Percentiles rank a stretch among this genome's conserved stretches.
Evolutionary conservation across 2,329 filamentous ascomycete genomes (phyloP).

Genomic region (Domatiomyces catenatus): DNA sequence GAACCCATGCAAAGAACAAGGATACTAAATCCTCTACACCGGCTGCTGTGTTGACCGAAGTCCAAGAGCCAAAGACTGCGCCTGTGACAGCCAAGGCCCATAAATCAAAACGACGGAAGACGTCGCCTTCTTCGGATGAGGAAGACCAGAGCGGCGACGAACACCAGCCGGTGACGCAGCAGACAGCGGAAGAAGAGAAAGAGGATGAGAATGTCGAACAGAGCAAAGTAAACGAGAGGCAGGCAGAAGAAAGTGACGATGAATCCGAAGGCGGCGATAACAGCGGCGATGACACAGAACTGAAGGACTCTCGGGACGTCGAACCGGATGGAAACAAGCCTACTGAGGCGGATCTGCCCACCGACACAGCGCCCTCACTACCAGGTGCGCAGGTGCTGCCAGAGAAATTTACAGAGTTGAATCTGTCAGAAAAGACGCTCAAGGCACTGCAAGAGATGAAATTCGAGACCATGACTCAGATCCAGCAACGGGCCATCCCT

Average conservation of each 20-base stretch:
- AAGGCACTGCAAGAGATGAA: conserved; percentile 82
- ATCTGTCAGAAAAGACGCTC: conserved; percentile 76
- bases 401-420: conserved; percentile 63
- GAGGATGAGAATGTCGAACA: conserved; percentile 7
- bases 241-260: conserved; percentile 22
- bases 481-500: conserved; percentile 75
- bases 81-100: conserved; percentile 16
- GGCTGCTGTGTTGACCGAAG: conserved; percentile 5
- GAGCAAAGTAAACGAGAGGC: conserved; percentile 5
- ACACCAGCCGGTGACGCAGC: conserved; percentile 15
- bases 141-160: conserved; percentile 20
- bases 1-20: conserved; percentile 25
- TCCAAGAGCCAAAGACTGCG: conserved; percentile 8
- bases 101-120: conserved; percentile 24
- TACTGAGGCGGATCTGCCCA: conserved; percentile 35
- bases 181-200: conserved; percentile 6
- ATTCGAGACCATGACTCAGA: conserved; percentile 90
- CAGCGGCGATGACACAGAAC: conserved; percentile 17
- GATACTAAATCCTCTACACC: conserved; percentile 11
- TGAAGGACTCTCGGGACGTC: conserved; percentile 21
- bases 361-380: conserved; percentile 35
- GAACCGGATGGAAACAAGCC: conserved; percentile 7
- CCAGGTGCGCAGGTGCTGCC: conserved; percentile 47
- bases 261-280: conserved; percentile 21
- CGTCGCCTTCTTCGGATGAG: conserved; percentile 16